Base-by-base conservation (phyloP, 2,329 filamentous ascomycete genomes). In the Pleoardoris graminearum region DNA sequence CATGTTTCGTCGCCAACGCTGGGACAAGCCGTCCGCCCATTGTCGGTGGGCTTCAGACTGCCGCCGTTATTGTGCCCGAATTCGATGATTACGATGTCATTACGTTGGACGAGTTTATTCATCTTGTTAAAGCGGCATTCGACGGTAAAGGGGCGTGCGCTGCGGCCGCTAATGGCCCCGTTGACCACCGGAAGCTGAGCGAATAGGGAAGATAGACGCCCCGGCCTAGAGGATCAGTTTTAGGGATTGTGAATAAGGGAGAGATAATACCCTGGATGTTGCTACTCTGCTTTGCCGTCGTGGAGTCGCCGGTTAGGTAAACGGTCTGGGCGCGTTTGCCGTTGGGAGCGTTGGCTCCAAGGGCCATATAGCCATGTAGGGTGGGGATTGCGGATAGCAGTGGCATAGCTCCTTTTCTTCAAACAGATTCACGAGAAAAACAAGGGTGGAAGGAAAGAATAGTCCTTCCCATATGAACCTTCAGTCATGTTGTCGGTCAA, bases 51-150 rank as follows among this genome's bases (percentile, higher is more conserved):
- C 2, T 67, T 72, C 1, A 85, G 73, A 0, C 79, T 79, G 1
- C 85, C 85, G 19, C 85, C 86, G 59, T 89, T 87, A 61, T 90
- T 90, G 75, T 89, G 86, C 0, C 87, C 86, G 62, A 89, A 88
- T 62, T 89, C 86, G 48, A 89, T 87, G 48, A 89, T 76, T 1
- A 88, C 85, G 69, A 83, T 85, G 69, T 89, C 86, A 27, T 83
- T 84, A 1, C 76, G 50, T 63, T 80, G 59, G 21, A 88, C 75
- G 2, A 76, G 63, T 27, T 77, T 71, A 41, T 81, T 79, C 47
- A 89, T 80, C 0, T 76, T 77, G 14, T 78, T 70, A 74, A 89
- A 90, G 12, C 83, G 83, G 7, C 82, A 83, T 72, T 90, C 86
- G 42, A 83, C 80, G 1, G 81, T 86, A 72, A 80, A 90, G 19